These are phyloP conservation scores for Teunomyces funiuensis DNA, from an alignment of 805 yeast species.

Conservation along the genomic window DNA sequence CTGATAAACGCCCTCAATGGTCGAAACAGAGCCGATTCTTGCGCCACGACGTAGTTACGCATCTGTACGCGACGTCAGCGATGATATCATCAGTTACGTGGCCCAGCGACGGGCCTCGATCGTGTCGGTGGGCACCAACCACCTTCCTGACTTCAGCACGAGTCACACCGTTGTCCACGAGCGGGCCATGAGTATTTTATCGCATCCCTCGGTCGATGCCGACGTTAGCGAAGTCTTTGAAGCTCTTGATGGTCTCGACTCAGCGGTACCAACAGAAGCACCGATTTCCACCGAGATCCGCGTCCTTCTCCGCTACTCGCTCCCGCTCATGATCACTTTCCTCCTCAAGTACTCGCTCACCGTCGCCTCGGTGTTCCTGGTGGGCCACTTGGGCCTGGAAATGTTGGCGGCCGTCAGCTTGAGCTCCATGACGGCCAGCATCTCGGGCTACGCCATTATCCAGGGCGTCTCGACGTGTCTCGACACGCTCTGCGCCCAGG, in stretches of 20 bases:
- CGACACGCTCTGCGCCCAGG: slow-evolving; percentile 77
- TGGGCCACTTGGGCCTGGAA: slow-evolving; percentile 67
- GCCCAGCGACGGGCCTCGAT: slow-evolving; percentile 41
- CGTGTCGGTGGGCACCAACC: slow-evolving; percentile 20
- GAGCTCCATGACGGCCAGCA: slow-evolving; percentile 77
- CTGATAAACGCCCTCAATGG: no score
- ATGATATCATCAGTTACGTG: slow-evolving; percentile 39
- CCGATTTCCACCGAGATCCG: slow-evolving; percentile 36
- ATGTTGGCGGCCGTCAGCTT: slow-evolving; percentile 76
- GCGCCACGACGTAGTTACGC: slow-evolving; percentile 8
- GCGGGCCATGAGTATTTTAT: slow-evolving; percentile 15
- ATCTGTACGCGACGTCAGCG: slow-evolving; percentile 21
- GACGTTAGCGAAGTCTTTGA: no score
- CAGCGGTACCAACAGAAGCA: no score
- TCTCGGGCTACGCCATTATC: slow-evolving; percentile 70
- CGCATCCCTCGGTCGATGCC: slow-evolving; percentile 17
- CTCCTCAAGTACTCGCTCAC: slow-evolving; percentile 70
- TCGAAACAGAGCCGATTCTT: slow-evolving; percentile 10
- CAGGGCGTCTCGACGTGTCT: slow-evolving; percentile 79
- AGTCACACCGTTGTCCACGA: slow-evolving; percentile 12
- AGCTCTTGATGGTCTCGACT: no score
- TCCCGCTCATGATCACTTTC: slow-evolving; percentile 66
- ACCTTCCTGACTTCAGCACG: slow-evolving; percentile 1
- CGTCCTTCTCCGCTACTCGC: slow-evolving; percentile 41
- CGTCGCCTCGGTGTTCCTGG: slow-evolving; percentile 75